Evolutionary conservation across 495 filamentous ascomycete genomes (phyloP).

Genomic region (Gamarada debralockiae): DNA sequence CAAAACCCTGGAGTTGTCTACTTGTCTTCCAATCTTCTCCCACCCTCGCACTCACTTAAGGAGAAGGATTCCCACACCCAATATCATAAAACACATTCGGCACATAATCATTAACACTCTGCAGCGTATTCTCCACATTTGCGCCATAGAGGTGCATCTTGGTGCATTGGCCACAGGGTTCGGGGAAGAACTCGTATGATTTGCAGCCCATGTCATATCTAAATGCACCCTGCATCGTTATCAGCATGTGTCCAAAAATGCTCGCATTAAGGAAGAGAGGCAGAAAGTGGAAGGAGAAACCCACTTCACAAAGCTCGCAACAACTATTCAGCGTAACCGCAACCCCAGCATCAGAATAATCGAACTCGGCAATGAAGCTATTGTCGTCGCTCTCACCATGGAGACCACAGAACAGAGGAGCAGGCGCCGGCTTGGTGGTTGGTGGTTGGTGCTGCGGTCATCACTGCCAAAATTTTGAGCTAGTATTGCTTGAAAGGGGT

Average conservation of each 20-base stretch:
- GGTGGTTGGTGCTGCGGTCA: too few species aligned
- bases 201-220: too few species aligned
- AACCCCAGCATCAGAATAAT: conserved; percentile 11
- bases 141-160: conserved; percentile 26
- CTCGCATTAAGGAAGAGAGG: too few species aligned
- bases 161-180: conserved; percentile 12
- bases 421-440: conserved; percentile 13
- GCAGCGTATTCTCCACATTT: conserved; percentile 20
- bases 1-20: too few species aligned
- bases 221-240: too few species aligned
- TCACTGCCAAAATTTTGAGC: too few species aligned
- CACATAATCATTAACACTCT: conserved; percentile 16
- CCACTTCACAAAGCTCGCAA: conserved; percentile 27
- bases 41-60: too few species aligned
- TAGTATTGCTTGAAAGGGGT: too few species aligned
- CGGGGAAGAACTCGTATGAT: conserved; percentile 24
- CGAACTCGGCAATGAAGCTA: conserved; percentile 19
- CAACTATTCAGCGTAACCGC: conserved; percentile 21
- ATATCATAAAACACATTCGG: conserved; percentile 27
- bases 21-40: too few species aligned
- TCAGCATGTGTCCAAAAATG: too few species aligned
- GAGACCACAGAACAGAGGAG: conserved; percentile 21
- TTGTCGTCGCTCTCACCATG: conserved; percentile 17
- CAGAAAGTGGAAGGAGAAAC: conserved; percentile 1
- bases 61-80: conserved; percentile 21